Evolutionary conservation across 2,329 filamentous ascomycete genomes (phyloP), one percentile per base, ranked within the genome.

Genomic region (Pseudogymnoascus pannorum): DNA sequence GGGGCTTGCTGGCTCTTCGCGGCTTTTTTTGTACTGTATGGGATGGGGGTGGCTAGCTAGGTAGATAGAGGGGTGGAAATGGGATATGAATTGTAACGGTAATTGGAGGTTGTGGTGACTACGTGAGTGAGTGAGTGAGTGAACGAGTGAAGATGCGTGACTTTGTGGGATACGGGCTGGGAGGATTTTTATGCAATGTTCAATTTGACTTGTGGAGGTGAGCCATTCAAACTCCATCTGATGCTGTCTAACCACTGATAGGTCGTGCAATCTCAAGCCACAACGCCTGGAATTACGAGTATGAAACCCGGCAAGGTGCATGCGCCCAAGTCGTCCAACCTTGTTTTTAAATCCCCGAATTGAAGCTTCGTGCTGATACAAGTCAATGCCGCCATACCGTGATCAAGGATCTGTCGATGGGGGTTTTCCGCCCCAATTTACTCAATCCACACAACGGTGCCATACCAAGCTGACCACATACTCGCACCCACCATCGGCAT

Each of bases 141-240:
- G n/a, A n/a, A n/a, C 24, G 44, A 68, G 68, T 59, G 16, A 57
- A 11, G 11, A 57, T 26, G 24, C 7, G 40, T 44, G 40, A 44
- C 11, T 12, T 22, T 14, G 5, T 6, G 6, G 11, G 18, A 14
- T 42, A 18, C 4, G 4, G 26, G 9, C 3, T 5, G 38, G 18
- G 18, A 14, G 31, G 3, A 9, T 29, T 29, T 33, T 33, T 33
- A 12, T 33, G 31, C 31, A 12, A 11, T 33, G 31, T 11, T 24
- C 42, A 6, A 26, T 18, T 26, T 48, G 2, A 2, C 14, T 48
- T 48, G 14, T 26, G 6, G 12, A 48, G 42, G 42, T 48, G 42
- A 48, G 42, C 5, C 4, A 22, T 12, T 48, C 42, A 26, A 26
- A 48, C 3, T 22, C 26, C 42, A 26, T 48, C 14, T 48, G 22